Evolutionary conservation across 345 rosid genomes (phyloP), one percentile per base, ranked within the genome.

Genomic region (Eucalyptus erythrocorys): DNA sequence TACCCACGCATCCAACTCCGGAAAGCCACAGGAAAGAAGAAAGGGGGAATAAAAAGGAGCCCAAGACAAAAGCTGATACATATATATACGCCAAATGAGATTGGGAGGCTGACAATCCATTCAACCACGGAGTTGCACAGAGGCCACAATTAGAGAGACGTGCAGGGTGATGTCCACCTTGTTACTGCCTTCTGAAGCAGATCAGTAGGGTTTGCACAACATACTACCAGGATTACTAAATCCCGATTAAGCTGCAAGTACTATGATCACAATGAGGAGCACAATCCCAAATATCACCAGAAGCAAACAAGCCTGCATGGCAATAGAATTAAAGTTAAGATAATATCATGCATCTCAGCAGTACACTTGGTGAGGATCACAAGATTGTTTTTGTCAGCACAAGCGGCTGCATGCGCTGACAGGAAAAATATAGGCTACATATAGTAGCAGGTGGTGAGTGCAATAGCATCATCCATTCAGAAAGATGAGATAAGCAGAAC

Each of bases 241-340:
- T 49, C 87, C 48, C 34, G 87, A 87, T 95, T 91, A 97, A 80
- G 96, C 98, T 21, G 93, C 94, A 5, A 97, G 93, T 66, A 97
- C 95, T 91, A 96, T 89, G 86, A 96, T 91, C 92, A 97, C 95
- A 11, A 96, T 96, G 93, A 96, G 96, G 64, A 97, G 94, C 91
- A 94, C 95, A 16, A 96, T 94, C 88, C 97, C 97, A 26, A 96
- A 97, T 89, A 97, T 97, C 93, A 97, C 97, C 96, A 96, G 89
- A 81, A 97, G 95, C 95, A 97, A 93, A 90, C 99, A 97, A 61
- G 95, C 81, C 99, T 97, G 95, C 92, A 90, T 48, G 30, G 37
- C 42, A 86, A 48, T 17, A 27, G 71, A 27, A 68, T n/a, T 10
- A 19, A 48, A 26, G 88, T 42, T 48, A n/a, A 49, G 82, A 64